Evolutionary conservation across 768 basidiomycete species (phyloP), one percentile per base, ranked within the genome.

Genomic region (Tricholoma bakamatsutake): DNA sequence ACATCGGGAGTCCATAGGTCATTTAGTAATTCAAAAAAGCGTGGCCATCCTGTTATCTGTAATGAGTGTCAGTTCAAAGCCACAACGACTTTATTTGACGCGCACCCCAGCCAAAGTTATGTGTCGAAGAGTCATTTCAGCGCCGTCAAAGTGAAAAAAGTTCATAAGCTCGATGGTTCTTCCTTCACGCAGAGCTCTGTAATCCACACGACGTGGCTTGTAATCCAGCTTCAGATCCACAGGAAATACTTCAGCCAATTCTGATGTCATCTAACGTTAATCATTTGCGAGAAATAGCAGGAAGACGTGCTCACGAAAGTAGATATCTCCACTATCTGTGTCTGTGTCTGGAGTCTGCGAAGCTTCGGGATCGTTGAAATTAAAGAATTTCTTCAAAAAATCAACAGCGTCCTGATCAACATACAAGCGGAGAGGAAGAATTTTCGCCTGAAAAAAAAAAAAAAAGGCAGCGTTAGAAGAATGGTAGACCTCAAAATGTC

Each of bases 1-100:
- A 99, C 97, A 69, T 99, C 97, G 4, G 97, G 97, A 0, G 97
- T 98, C 97, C 97, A 99, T 24, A 98, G 75, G 64, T 98, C 96
- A 62, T 98, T 97, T n/a, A 99, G 74, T 43, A 90, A 80, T 61
- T 94, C 90, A 59, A 92, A 93, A 31, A 98, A 75, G 45, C 85
- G 83, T 8, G 89, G 76, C 91, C 93, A 94, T n/a, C 95, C 95
- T 13, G 90, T 88, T 45, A 98, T 81, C 96, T 98, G 63, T n/a
- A 50, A 43, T 7, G 18, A 24, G 53, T 7, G n/a, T 56, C 17
- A 61, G 43, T 55, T 27, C 27, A 59, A 35, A 43, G 5, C 40
- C 24, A 12, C 28, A 15, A 42, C 54, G 27, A 31, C 37, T 59
- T 15, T 17, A 33, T 46, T 11, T 12, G 15, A 42, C 12, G 78